Conservation (phyloP, 768 basidiomycete species). For the Exidia glandulosa region DNA sequence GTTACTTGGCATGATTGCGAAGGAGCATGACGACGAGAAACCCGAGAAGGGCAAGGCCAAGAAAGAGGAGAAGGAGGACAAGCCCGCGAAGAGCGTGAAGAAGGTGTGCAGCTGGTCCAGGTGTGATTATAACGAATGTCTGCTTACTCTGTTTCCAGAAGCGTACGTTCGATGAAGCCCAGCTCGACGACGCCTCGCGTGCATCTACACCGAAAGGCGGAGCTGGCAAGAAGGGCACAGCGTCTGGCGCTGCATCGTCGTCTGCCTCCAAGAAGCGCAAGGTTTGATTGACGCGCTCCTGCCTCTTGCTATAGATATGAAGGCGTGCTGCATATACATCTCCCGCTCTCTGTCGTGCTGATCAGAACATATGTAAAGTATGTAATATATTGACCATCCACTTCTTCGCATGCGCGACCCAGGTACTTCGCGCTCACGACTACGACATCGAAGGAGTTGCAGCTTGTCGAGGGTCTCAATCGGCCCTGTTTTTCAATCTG, state of each 20-base stretch:
- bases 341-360: no score
- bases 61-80: neutral
- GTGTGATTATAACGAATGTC: neutral
- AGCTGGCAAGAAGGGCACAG: neutral
- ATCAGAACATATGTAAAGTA: no score
- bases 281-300: neutral
- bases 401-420: no score
- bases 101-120: neutral
- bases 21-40: conserved; percentile 63
- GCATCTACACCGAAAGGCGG: neutral
- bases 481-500: no score
- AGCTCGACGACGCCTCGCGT: neutral
- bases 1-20: conserved; percentile 79
- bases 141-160: neutral
- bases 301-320: neutral
- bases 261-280: neutral
- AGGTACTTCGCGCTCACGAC: no score
- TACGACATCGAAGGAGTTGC: no score
- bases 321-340: no score
- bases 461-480: no score
- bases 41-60: conserved; percentile 59
- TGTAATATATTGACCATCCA: no score
- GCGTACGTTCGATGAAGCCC: conserved; percentile 3
- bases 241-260: neutral
- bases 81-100: neutral